Evolutionary conservation across 257 asterid genomes (phyloP).

Genomic region (Hygrophila difformis): DNA sequence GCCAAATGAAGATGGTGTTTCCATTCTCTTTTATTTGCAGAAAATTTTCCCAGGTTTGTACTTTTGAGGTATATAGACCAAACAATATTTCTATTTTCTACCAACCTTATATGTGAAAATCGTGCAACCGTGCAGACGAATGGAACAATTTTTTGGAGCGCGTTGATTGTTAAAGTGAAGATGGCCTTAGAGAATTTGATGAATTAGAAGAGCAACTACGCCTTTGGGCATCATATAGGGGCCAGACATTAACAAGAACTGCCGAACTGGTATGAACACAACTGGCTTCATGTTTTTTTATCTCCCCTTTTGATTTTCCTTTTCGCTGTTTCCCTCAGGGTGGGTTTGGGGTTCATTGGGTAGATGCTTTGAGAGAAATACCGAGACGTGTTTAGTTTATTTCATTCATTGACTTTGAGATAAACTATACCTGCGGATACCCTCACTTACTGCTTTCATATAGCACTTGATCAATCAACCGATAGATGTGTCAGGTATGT

Average conservation of each 20-base stretch:
- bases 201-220: slow-evolving; percentile 80
- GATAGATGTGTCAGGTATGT: background rate
- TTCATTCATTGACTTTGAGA: no score
- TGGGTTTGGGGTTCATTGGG: no score
- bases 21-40: slow-evolving; percentile 83
- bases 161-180: slow-evolving; percentile 47
- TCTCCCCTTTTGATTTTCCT: background rate
- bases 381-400: no score
- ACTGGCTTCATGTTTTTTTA: slow-evolving; percentile 27
- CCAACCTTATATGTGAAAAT: slow-evolving; percentile 10
- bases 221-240: slow-evolving; percentile 93
- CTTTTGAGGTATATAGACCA: slow-evolving; percentile 23
- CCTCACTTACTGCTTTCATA: background rate
- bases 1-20: slow-evolving; percentile 90
- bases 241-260: slow-evolving; percentile 86
- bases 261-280: slow-evolving; percentile 48
- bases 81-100: slow-evolving; percentile 24
- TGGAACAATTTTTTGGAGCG: slow-evolving; percentile 92
- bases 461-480: background rate
- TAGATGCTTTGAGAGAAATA: no score
- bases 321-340: background rate
- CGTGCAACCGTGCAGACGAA: slow-evolving; percentile 73
- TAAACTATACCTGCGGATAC: no score
- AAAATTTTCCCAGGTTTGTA: slow-evolving; percentile 83
- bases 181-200: slow-evolving; percentile 55